A percentile compares a stretch with the other conserved stretches of the same genome.
Evolutionary conservation across 2,329 filamentous ascomycete species (phyloP).

Genomic region (Aspergillus sp.): DNA sequence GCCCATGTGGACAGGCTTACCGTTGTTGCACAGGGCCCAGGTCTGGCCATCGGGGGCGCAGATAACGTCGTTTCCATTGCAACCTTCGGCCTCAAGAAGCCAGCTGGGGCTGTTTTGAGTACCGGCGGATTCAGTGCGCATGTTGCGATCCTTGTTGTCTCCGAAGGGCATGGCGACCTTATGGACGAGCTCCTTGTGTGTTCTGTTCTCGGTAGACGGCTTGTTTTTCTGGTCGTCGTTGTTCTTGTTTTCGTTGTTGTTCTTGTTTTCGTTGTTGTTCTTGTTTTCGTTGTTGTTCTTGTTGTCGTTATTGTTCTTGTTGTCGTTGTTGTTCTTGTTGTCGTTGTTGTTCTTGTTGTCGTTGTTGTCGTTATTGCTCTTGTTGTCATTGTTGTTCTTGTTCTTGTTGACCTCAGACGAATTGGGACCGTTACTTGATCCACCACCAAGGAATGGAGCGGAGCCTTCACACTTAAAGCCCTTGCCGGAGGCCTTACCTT

Average conservation of each 20-base stretch:
- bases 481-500: slow-evolving; percentile 31
- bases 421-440: not conserved
- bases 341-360: slow-evolving; percentile 4
- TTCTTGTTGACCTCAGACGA: not conserved
- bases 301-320: not conserved
- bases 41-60: slow-evolving; percentile 31
- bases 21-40: slow-evolving; percentile 36
- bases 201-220: no score
- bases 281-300: no score
- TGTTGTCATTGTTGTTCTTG: not conserved
- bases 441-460: slow-evolving; percentile 29
- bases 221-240: no score
- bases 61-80: slow-evolving; percentile 29
- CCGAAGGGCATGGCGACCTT: not conserved
- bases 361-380: not conserved
- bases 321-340: not conserved
- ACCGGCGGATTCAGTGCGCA: not conserved
- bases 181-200: no score
- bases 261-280: no score
- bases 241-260: no score
- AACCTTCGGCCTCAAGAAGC: slow-evolving; percentile 11
- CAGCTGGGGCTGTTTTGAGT: slow-evolving; percentile 8
- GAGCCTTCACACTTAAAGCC: slow-evolving; percentile 34
- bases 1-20: slow-evolving; percentile 36
- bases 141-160: not conserved